Percentiles rank a stretch among this genome's conserved stretches.
phyloP scores from a whole-genome alignment of 2,329 filamentous ascomycete species.

The Malbranchea cinnamomea region DNA sequence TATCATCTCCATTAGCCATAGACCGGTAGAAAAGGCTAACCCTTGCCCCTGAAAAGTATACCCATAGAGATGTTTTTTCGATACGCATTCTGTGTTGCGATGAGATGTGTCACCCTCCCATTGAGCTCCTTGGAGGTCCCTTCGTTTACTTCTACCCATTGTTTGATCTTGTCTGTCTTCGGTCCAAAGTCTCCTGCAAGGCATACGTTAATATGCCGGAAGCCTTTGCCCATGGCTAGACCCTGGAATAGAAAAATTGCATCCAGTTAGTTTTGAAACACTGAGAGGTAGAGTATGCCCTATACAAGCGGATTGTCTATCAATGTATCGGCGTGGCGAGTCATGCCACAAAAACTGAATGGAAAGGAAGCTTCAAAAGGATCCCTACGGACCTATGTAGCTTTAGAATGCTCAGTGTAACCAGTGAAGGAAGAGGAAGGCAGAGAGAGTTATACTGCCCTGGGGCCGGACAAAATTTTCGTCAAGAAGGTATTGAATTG shows the following conservation, averaged over 20 bases:
- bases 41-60: no score
- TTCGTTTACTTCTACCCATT: slow-evolving; percentile 50
- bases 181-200: slow-evolving; percentile 43
- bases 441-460: no score
- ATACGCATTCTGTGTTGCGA: slow-evolving; percentile 50
- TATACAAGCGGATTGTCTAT: no score
- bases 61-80: slow-evolving; percentile 31
- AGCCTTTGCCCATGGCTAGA: slow-evolving; percentile 25
- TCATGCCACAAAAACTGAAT: no score
- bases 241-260: slow-evolving; percentile 2
- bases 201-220: slow-evolving; percentile 41
- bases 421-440: no score
- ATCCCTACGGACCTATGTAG: no score
- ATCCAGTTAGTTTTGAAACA: background rate
- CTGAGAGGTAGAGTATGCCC: background rate
- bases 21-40: background rate
- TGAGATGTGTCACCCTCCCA: slow-evolving; percentile 53
- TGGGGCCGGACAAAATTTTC: no score
- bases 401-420: no score
- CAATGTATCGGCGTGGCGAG: no score
- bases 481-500: background rate
- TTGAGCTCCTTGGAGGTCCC: slow-evolving; percentile 39
- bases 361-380: no score
- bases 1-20: slow-evolving; percentile 15
- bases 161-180: slow-evolving; percentile 41